Evolutionary conservation across 1,284 basidiomycete genomes (phyloP), one percentile per base, ranked within the genome.

Genomic region (Cryptococcus sp.): DNA sequence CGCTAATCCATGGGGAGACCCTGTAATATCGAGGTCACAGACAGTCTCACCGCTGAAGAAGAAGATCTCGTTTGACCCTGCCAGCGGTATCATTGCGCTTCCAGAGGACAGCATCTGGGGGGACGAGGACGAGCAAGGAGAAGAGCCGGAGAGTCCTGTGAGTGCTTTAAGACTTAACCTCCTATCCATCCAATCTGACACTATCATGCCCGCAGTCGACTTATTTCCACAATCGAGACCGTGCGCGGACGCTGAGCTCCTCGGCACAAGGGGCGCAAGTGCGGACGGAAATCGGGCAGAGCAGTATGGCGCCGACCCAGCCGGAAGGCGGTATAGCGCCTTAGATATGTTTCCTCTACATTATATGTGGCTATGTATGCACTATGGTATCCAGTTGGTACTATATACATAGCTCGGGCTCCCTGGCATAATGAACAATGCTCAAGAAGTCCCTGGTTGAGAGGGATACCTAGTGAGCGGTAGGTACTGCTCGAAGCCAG

Each of bases 1-100:
- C 18, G 44, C 50, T 8, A 76, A 77, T 53, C 75, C 75, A 0
- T 77, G 75, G 75, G 42, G 68, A 15, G 72, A 73, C 42, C 60
- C 67, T 1, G 62, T 60, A 20, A 66, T 62, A 16, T 40, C 50
- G 42, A 16, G 11, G 23, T 44, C 42, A 44, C 18, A 44, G 23
- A 33, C 45, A 5, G 18, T 20, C 45, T 28, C 45, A 8, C 28
- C 45, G 21, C 13, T 53, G 37, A 53, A 43, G 33, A 62, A 60
- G 56, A 61, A 65, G 50, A 52, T 67, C 6, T 68, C 65, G 20
- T 71, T 65, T 49, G 69, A 73, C 61, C 63, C 71, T 24, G 57
- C 67, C 43, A 47, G 62, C 13, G 91, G 90, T 0, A 86, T 91
- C 42, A 92, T 92, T 59, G 86, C 86, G 79, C 76, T 93, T 2